phyloP scores from a whole-genome alignment of 2,329 filamentous ascomycete genomes.

The Zelopaecilomyces penicillatus region DNA sequence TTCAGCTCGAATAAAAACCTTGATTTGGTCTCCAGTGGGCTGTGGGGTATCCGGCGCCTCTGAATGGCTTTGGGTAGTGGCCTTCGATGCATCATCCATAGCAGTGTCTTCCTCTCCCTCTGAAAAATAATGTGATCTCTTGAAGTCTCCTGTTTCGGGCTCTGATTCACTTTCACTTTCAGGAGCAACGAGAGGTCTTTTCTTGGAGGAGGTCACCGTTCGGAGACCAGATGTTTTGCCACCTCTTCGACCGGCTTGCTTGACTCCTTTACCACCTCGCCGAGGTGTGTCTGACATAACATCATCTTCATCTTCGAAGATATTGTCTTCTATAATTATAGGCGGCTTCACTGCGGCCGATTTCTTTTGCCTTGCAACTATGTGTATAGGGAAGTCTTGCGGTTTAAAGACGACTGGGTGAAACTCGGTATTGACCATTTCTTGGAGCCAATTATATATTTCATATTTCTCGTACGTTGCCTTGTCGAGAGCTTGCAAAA shows the following conservation, averaged over 20 bases:
- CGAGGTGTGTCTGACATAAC: conserved; percentile 17
- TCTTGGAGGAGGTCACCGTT: conserved; percentile 32
- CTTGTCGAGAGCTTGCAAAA: conserved; percentile 28
- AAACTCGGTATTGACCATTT: conserved; percentile 19
- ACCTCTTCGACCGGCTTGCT: conserved; percentile 26
- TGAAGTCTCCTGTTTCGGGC: conserved; percentile 24
- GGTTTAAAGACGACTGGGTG: conserved; percentile 18
- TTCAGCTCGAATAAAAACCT: conserved; percentile 41
- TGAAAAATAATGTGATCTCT: conserved; percentile 26
- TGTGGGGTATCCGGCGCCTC: conserved; percentile 6
- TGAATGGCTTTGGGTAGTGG: conserved; percentile 3
- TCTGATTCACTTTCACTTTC: conserved; percentile 33
- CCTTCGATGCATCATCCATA: conserved; percentile 22
- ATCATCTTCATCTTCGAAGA: conserved; percentile 7
- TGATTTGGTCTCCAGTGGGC: conserved; percentile 21
- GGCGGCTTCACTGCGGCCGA: background rate
- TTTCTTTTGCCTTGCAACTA: conserved; percentile 15
- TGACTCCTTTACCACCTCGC: conserved; percentile 20
- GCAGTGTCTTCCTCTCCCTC: conserved; percentile 25
- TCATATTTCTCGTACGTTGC: conserved; percentile 24
- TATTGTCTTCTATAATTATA: background rate
- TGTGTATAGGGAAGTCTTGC: conserved; percentile 20
- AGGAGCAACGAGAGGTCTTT: conserved; percentile 32
- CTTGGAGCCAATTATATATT: conserved; percentile 27
- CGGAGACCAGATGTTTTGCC: conserved; percentile 40